Conservation (phyloP, 352 stramenopile species). For the Globisporangium nodosum region DNA sequence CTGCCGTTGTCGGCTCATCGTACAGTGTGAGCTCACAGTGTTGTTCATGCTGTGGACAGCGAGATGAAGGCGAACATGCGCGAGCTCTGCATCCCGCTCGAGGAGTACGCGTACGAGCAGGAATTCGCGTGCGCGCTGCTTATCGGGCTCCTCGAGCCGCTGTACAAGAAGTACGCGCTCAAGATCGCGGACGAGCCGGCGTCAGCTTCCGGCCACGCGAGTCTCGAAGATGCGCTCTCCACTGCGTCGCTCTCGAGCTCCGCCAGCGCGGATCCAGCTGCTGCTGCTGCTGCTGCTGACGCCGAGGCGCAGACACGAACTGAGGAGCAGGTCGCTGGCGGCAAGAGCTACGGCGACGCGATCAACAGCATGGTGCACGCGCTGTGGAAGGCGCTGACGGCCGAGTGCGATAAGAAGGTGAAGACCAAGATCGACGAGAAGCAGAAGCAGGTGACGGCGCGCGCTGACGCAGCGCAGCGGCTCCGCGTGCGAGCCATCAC, state of each 20-base stretch:
- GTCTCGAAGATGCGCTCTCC: conserved; percentile 6
- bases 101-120: conserved; percentile 80
- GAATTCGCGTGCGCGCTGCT: conserved; percentile 68
- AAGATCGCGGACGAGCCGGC: conserved; percentile 22
- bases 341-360: conserved; percentile 61
- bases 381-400: conserved; percentile 52
- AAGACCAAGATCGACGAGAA: conserved; percentile 79
- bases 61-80: conserved; percentile 86
- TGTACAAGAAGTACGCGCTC: conserved; percentile 62
- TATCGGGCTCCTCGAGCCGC: conserved; percentile 65
- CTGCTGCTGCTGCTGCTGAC: neutral
- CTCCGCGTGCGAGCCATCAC: conserved; percentile 51
- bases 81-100: conserved; percentile 74
- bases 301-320: neutral
- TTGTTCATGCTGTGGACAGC: conserved; percentile 15
- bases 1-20: neutral
- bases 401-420: conserved; percentile 48
- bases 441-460: conserved; percentile 53
- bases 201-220: neutral
- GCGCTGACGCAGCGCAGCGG: conserved; percentile 53
- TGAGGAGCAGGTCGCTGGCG: neutral
- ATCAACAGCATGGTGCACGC: conserved; percentile 68
- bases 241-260: neutral
- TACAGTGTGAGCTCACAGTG: neutral
- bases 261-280: neutral